Conservation (phyloP, 257 asterid genomes). For the Euphrasia confusa region DNA sequence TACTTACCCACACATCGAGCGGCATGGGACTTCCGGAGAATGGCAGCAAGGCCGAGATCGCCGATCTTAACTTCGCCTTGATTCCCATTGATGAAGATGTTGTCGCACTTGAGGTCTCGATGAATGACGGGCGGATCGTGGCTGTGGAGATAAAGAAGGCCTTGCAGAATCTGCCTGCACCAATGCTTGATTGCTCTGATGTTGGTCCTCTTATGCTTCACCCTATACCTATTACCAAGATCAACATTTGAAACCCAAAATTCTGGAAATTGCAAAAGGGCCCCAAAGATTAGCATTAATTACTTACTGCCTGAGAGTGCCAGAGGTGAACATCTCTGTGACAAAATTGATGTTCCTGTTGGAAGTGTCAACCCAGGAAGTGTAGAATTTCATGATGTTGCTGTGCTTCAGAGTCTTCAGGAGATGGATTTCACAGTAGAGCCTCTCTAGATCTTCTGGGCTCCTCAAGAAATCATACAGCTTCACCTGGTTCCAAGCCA, state of each 20-base stretch:
- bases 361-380: conserved; percentile 86
- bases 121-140: conserved; percentile 85
- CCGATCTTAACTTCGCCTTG: conserved; percentile 92
- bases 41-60: conserved; percentile 87
- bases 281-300: neutral
- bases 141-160: conserved; percentile 79
- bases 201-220: conserved; percentile 70
- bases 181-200: conserved; percentile 82
- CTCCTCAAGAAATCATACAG: conserved; percentile 70
- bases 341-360: conserved; percentile 95
- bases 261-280: neutral
- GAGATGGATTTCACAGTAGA: conserved; percentile 84
- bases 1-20: conserved; percentile 79
- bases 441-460: conserved; percentile 95
- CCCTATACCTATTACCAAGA: conserved; percentile 48
- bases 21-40: conserved; percentile 70
- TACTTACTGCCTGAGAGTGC: conserved; percentile 93
- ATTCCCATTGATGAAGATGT: conserved; percentile 79
- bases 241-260: neutral
- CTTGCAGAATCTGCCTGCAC: conserved; percentile 83
- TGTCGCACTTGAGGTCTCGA: conserved; percentile 89
- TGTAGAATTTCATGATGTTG: conserved; percentile 83
- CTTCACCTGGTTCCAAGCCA: conserved; percentile 97
- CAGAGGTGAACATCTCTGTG: conserved; percentile 96
- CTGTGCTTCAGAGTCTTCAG: conserved; percentile 80